A percentile compares a stretch with the other conserved stretches of the same genome.
phyloP scores from a whole-genome alignment of 2,329 filamentous ascomycete genomes.

The Ilyonectria robusta region DNA sequence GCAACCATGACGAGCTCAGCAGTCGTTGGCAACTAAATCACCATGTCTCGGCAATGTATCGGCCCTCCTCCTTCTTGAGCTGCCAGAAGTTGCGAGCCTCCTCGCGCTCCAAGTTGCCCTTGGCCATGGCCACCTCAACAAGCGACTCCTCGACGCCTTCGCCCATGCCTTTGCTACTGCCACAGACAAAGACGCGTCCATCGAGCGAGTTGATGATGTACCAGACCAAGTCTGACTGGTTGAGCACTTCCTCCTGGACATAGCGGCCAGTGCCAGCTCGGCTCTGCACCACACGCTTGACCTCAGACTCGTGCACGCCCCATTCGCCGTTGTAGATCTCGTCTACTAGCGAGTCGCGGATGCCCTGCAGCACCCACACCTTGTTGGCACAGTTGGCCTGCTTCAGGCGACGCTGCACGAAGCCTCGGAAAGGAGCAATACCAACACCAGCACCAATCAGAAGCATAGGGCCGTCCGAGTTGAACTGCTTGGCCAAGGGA shows the following conservation, averaged over 20 bases:
- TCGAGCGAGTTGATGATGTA: constrained; percentile 97
- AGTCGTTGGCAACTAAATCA: constrained; percentile 51
- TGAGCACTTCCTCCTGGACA: constrained; percentile 93
- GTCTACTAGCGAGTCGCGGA: constrained; percentile 93
- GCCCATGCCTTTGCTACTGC: constrained; percentile 96
- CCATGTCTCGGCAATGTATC: constrained; percentile 93
- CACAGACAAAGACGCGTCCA: constrained; percentile 95
- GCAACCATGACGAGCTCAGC: background rate
- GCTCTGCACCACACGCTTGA: constrained; percentile 86
- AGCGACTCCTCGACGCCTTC: constrained; percentile 93
- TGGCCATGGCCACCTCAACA: constrained; percentile 91
- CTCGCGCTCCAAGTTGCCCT: constrained; percentile 86
- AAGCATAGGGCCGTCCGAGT: constrained; percentile 95
- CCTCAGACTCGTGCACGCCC: constrained; percentile 90
- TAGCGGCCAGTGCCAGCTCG: constrained; percentile 86
- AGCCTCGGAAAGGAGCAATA: constrained; percentile 97
- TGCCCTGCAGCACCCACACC: constrained; percentile 95
- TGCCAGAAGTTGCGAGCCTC: constrained; percentile 92
- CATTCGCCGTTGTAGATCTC: constrained; percentile 98
- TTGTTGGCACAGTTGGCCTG: constrained; percentile 98
- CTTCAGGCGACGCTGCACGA: constrained; percentile 93
- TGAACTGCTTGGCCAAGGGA: constrained; percentile 91
- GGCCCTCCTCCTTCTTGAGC: constrained; percentile 90
- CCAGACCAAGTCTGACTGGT: constrained; percentile 98
- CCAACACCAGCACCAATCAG: constrained; percentile 97